Base-by-base conservation (phyloP, 129 eudicot species). In the Saposhnikovia divaricata region DNA sequence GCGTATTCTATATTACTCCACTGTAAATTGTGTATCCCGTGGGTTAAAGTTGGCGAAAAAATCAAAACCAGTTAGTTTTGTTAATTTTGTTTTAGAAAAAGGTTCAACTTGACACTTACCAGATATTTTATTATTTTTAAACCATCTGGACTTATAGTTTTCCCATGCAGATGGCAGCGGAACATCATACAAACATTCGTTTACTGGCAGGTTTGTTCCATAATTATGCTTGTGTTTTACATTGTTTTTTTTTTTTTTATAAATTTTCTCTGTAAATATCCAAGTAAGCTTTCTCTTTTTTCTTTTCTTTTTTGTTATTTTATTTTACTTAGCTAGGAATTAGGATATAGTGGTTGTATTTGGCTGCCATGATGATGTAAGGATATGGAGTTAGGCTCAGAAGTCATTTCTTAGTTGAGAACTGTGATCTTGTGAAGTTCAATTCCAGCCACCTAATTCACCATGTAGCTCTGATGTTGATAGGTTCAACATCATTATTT, bases 201-300 rank as follows among this genome's bases (percentile, higher is more conserved):
- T 94, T 96, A 92, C 84, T 96, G 99, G 99, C 98, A 91, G 98
- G 98, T 93, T 76, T 27, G 93, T 78, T 55, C 72, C 50, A 13
- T 57, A 78, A 39, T 66, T 8, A 23, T 44, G 8, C n/a, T 46
- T 11, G 15, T 9, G 34, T n/a, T 61, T 61, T 61, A 61, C 69
- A 25, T 61, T 14, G 55, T 15, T 48, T 48, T 48, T 48, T 9
- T 8, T 12, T 23, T 16, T 7, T 3, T 19, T 23, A 7, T n/a
- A n/a, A n/a, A 72, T 19, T 12, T 21, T 12, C 25, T 14, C 4
- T 73, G 4, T 23, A 42, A 23, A 18, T 8, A 13, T 43, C 4
- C 1, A 21, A 21, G 27, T 5, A 42, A 9, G 8, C 6, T 43
- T 23, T 27, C 77, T 21, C 21, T n/a, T 23, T 2, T 6, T 0